Conservation (phyloP, 2,329 filamentous ascomycete genomes). For the Orbilia quercus region DNA sequence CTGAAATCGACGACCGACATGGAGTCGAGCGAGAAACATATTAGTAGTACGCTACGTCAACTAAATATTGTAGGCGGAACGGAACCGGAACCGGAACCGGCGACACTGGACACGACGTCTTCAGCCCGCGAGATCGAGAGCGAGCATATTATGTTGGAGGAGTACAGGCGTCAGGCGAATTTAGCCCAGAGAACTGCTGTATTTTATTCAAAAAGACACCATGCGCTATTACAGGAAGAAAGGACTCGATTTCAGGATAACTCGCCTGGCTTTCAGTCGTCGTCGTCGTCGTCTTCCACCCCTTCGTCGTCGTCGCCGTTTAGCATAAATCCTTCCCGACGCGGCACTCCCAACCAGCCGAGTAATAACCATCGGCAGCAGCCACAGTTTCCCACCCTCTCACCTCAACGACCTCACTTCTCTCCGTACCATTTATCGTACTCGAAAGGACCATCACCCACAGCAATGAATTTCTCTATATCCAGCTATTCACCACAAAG, state of each 20-base stretch:
- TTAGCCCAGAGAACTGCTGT: conserved; percentile 32
- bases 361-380: conserved; percentile 28
- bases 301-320: conserved; percentile 41
- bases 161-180: conserved; percentile 36
- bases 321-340: conserved; percentile 34
- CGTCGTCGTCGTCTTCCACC: conserved; percentile 44
- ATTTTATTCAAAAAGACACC: conserved; percentile 40
- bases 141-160: conserved; percentile 32
- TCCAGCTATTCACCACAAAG: conserved; percentile 17
- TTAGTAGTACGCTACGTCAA: conserved; percentile 5
- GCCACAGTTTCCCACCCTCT: conserved; percentile 1
- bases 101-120: not conserved
- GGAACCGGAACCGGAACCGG: not conserved
- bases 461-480: conserved; percentile 24
- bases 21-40: not conserved
- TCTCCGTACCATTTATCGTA: conserved; percentile 21
- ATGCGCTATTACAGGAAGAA: conserved; percentile 46
- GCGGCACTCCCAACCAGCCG: conserved; percentile 42
- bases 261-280: conserved; percentile 40
- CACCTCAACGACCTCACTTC: not conserved
- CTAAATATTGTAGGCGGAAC: conserved; percentile 15
- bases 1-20: conserved; percentile 8
- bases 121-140: conserved; percentile 32
- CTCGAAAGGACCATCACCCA: conserved; percentile 19
- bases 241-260: conserved; percentile 39